Conservation (phyloP, 1,284 basidiomycete genomes). For the Hypsizygus ulmarius region DNA sequence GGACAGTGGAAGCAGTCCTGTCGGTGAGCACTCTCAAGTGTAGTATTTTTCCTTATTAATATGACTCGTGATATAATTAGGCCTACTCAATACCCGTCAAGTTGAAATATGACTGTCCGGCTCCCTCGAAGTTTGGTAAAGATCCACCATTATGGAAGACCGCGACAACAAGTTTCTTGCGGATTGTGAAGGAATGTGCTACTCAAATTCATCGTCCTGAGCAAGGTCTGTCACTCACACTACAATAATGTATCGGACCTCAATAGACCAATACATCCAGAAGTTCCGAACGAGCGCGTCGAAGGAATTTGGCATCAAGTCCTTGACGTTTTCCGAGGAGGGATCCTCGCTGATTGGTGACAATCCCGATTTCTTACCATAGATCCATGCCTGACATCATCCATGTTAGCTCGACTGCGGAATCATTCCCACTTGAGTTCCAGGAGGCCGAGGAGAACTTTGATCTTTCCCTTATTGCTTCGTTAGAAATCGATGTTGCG, state of each 20-base stretch:
- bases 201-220: conserved; percentile 47
- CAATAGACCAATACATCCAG: conserved; percentile 29
- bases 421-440: conserved; percentile 55
- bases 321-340: conserved; percentile 81
- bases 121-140: conserved; percentile 80
- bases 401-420: conserved; percentile 48
- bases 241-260: neutral
- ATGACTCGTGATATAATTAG: conserved; percentile 37
- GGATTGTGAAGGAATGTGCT: conserved; percentile 64
- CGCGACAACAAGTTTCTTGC: conserved; percentile 71
- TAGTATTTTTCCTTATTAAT: neutral
- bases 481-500: conserved; percentile 76
- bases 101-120: conserved; percentile 91
- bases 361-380: neutral
- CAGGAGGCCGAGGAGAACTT: conserved; percentile 86
- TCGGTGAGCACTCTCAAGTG: conserved; percentile 44
- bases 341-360: conserved; percentile 83
- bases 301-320: conserved; percentile 85
- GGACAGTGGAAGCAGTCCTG: conserved; percentile 81
- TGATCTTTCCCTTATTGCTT: conserved; percentile 77
- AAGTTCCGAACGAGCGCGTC: conserved; percentile 56
- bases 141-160: conserved; percentile 92
- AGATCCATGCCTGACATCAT: neutral
- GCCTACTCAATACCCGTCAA: conserved; percentile 90
- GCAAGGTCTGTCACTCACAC: conserved; percentile 36